phyloP scores from a whole-genome alignment of 805 yeast genomes.

The Myxozyma geophila region DNA sequence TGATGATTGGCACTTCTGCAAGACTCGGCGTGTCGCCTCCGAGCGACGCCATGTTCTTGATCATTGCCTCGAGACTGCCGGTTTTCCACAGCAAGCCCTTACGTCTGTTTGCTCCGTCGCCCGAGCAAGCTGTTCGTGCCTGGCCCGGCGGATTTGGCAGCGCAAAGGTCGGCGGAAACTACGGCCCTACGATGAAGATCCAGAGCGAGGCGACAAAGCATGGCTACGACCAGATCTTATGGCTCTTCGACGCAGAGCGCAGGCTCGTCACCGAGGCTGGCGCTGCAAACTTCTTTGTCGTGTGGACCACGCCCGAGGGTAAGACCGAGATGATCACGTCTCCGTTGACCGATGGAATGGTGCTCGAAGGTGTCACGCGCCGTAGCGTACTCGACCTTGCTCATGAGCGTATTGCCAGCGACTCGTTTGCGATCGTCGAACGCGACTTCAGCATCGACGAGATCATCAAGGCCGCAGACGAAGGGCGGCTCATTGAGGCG shows the following conservation, averaged over 20 bases:
- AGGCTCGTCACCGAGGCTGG: slow-evolving; percentile 61
- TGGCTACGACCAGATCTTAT: slow-evolving; percentile 58
- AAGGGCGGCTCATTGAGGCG: slow-evolving; percentile 58
- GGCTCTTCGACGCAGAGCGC: slow-evolving; percentile 56
- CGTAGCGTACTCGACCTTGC: slow-evolving; percentile 53
- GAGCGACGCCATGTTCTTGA: slow-evolving; percentile 50
- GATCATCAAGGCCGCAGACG: slow-evolving; percentile 51
- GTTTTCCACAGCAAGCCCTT: slow-evolving; percentile 57
- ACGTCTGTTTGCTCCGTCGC: slow-evolving; percentile 55
- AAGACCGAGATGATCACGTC: slow-evolving; percentile 57
- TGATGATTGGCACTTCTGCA: slow-evolving; percentile 55
- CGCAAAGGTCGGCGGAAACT: slow-evolving; percentile 60
- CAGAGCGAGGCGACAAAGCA: slow-evolving; percentile 52
- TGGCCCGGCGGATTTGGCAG: slow-evolving; percentile 64
- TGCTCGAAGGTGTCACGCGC: slow-evolving; percentile 59
- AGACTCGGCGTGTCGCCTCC: slow-evolving; percentile 55
- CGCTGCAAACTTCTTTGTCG: slow-evolving; percentile 58
- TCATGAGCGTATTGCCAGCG: slow-evolving; percentile 43
- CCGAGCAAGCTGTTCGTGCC: slow-evolving; percentile 53
- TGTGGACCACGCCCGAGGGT: slow-evolving; percentile 49
- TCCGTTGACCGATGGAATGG: slow-evolving; percentile 56
- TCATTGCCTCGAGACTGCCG: slow-evolving; percentile 53
- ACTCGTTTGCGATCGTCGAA: slow-evolving; percentile 49
- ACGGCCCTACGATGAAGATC: slow-evolving; percentile 57
- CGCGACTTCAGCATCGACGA: slow-evolving; percentile 55